Conservation (phyloP, 208 protist genomes). For the Crithidia bombi region DNA sequence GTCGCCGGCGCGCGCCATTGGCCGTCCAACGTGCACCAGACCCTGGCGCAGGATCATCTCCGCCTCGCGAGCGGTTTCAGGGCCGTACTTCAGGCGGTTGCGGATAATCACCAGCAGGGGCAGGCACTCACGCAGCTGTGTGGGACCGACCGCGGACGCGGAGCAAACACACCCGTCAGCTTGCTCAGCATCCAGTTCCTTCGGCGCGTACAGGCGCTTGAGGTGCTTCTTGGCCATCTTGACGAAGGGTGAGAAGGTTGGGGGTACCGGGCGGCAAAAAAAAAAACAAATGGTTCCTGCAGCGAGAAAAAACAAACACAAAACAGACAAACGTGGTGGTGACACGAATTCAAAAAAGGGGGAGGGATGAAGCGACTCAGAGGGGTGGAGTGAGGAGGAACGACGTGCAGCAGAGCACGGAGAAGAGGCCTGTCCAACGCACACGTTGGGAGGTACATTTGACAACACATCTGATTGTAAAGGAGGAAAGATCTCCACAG, state of each 20-base stretch:
- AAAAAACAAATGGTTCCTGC: slow-evolving; percentile 6
- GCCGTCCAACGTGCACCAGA: slow-evolving; percentile 97
- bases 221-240: slow-evolving; percentile 99
- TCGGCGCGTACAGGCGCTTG: slow-evolving; percentile 99
- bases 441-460: too few species aligned
- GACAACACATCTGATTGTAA: too few species aligned
- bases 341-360: too few species aligned
- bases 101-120: slow-evolving; percentile 89
- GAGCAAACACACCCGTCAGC: slow-evolving; percentile 97
- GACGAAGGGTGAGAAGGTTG: slow-evolving; percentile 4
- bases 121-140: slow-evolving; percentile 95
- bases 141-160: slow-evolving; percentile 96
- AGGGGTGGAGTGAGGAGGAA: too few species aligned
- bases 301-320: slow-evolving; percentile 5
- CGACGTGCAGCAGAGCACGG: too few species aligned
- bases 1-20: slow-evolving; percentile 97
- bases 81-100: slow-evolving; percentile 97
- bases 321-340: too few species aligned
- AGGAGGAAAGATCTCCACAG: too few species aligned
- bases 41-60: slow-evolving; percentile 97
- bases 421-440: too few species aligned
- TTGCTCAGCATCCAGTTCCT: slow-evolving; percentile 99
- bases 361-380: too few species aligned
- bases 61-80: slow-evolving; percentile 96
- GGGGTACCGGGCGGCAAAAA: neutral